Evolutionary conservation across 106 monocot genomes (phyloP).

Genomic region (Dendrobium huoshanense): DNA sequence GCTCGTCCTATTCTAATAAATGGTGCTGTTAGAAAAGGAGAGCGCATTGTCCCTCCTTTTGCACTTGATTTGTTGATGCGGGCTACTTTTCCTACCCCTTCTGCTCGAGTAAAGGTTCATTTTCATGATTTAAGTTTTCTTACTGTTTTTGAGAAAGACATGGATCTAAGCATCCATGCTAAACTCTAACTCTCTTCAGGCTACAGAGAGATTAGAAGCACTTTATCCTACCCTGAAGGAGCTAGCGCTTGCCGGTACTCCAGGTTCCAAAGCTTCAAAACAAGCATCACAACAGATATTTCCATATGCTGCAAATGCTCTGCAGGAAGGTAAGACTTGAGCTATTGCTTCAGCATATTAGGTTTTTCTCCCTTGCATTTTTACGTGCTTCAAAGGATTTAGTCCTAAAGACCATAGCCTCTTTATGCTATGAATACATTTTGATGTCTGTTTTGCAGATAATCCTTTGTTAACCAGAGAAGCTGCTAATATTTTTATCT

Average conservation of each 20-base stretch:
- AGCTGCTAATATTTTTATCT: constrained; percentile 73
- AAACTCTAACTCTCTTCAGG: constrained; percentile 30
- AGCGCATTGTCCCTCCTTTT: constrained; percentile 76
- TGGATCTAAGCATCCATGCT: background rate
- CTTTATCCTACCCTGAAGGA: constrained; percentile 84
- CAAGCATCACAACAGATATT: constrained; percentile 82
- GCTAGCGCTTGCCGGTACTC: constrained; percentile 73
- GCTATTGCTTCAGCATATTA: background rate
- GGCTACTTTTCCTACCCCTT: constrained; percentile 55
- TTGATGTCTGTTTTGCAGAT: constrained; percentile 25
- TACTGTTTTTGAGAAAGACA: background rate
- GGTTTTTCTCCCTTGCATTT: background rate
- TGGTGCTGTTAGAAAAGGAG: constrained; percentile 91
- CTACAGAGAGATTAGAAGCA: constrained; percentile 93
- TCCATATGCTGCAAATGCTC: constrained; percentile 45
- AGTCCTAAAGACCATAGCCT: background rate
- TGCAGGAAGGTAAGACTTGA: constrained; percentile 62
- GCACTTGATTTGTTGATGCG: constrained; percentile 78
- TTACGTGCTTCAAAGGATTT: background rate
- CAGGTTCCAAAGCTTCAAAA: constrained; percentile 79
- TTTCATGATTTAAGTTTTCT: background rate
- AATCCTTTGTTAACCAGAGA: constrained; percentile 57
- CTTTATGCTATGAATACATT: background rate
- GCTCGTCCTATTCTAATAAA: constrained; percentile 73
- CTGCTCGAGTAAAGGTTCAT: constrained; percentile 68